Evolutionary conservation across 495 filamentous ascomycete genomes (phyloP).

Genomic region (Podospora fimiseda): DNA sequence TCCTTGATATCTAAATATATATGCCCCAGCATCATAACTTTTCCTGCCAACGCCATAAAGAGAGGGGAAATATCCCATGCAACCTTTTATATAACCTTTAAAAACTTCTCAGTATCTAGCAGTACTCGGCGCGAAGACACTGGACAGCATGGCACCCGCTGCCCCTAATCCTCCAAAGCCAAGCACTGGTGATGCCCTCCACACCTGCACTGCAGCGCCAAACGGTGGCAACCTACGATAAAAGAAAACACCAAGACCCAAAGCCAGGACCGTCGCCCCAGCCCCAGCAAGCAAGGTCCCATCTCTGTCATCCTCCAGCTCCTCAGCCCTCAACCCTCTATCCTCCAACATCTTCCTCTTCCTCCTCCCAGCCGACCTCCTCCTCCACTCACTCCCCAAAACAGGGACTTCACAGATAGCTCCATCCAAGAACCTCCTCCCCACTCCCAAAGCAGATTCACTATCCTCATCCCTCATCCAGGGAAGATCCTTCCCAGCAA

Average conservation of each 20-base stretch:
- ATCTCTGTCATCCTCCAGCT: neutral
- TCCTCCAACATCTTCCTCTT: conserved; percentile 5
- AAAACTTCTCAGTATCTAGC: too few species aligned
- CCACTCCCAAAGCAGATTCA: conserved; percentile 12
- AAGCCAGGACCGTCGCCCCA: conserved; percentile 18
- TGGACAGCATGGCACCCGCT: conserved; percentile 28
- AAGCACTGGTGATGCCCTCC: conserved; percentile 19
- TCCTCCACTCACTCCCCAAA: conserved; percentile 17
- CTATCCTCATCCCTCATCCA: conserved; percentile 5
- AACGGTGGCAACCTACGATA: conserved; percentile 26
- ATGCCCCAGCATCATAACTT: too few species aligned
- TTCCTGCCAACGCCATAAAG: too few species aligned
- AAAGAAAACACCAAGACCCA: conserved; percentile 14
- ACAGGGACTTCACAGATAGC: conserved; percentile 16
- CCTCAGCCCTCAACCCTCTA: neutral
- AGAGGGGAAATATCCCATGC: too few species aligned
- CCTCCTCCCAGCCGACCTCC: conserved; percentile 19
- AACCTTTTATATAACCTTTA: too few species aligned
- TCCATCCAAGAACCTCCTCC: conserved; percentile 27
- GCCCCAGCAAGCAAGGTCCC: conserved; percentile 19
- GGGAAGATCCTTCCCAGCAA: conserved; percentile 21
- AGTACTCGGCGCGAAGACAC: too few species aligned
- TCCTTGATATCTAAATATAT: too few species aligned
- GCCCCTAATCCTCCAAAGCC: conserved; percentile 30
- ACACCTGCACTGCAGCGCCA: conserved; percentile 31